These are phyloP conservation scores for Kwoniella sp. DNA, from an alignment of 768 basidiomycete species.

Conservation along the genomic window DNA sequence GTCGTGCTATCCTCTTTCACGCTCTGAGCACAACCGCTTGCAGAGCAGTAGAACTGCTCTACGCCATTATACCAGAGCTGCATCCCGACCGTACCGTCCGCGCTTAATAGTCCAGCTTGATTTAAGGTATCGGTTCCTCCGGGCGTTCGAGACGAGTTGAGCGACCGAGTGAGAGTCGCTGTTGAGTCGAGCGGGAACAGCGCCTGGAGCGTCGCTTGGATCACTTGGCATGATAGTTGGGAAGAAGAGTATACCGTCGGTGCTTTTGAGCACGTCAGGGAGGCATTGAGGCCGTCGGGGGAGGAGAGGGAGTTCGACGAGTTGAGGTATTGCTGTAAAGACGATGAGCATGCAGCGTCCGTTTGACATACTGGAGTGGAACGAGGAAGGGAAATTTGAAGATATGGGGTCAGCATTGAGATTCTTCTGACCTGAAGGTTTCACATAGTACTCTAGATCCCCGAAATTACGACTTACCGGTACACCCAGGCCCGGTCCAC, in stretches of 20 bases:
- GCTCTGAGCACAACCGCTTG: conserved; percentile 70
- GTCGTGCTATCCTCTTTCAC: conserved; percentile 46
- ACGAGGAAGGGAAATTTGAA: neutral
- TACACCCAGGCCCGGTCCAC: conserved; percentile 67
- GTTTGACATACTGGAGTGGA: conserved; percentile 69
- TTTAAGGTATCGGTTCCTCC: conserved; percentile 26
- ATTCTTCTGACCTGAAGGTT: no score
- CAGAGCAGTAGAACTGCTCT: conserved; percentile 78
- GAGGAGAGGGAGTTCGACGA: conserved; percentile 47
- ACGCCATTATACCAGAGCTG: conserved; percentile 55
- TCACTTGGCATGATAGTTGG: conserved; percentile 81
- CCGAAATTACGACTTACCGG: conserved; percentile 37
- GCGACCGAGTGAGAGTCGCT: conserved; percentile 76
- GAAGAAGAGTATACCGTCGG: conserved; percentile 75
- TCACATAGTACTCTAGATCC: neutral
- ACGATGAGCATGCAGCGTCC: conserved; percentile 69
- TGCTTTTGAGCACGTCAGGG: conserved; percentile 70
- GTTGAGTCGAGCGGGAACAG: conserved; percentile 72
- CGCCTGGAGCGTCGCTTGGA: conserved; percentile 78
- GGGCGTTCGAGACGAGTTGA: conserved; percentile 71
- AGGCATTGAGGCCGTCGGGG: conserved; percentile 61
- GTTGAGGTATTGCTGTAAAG: conserved; percentile 57
- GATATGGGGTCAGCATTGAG: no score
- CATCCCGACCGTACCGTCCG: conserved; percentile 40
- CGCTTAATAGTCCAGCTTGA: conserved; percentile 23